These are phyloP conservation scores for Urochloa ruziziensis DNA, from an alignment of 176 grass and related monocot genomes.

Conservation along the genomic window DNA sequence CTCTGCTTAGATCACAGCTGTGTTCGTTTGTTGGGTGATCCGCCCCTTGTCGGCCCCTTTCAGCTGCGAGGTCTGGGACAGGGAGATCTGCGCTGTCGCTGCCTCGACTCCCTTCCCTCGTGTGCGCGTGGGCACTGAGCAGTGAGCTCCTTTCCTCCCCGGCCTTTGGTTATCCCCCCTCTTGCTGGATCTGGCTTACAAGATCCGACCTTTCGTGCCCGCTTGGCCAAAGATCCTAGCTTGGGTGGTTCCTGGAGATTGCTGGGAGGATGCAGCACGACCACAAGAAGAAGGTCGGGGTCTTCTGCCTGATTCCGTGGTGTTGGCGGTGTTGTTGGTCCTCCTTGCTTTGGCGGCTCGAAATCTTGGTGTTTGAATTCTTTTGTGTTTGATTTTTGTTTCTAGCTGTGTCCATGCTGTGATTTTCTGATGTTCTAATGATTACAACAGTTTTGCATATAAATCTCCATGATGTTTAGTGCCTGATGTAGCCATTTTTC, in stretches of 20 bases:
- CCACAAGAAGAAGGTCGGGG: constrained; percentile 42
- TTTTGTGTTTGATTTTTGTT: neutral
- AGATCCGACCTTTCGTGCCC: constrained; percentile 32
- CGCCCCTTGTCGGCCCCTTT: constrained; percentile 9
- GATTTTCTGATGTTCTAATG: neutral
- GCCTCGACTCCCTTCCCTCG: neutral
- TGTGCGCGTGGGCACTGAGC: neutral
- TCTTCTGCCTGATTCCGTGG: neutral
- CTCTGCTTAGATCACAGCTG: constrained; percentile 48
- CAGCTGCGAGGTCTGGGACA: constrained; percentile 1
- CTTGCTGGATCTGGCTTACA: constrained; percentile 20
- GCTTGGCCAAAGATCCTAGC: neutral
- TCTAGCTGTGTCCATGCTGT: neutral
- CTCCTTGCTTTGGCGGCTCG: neutral
- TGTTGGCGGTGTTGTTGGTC: neutral
- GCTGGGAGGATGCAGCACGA: constrained; percentile 41
- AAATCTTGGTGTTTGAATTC: constrained; percentile 1
- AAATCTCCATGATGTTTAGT: neutral
- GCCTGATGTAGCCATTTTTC: neutral
- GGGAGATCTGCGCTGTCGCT: constrained; percentile 3
- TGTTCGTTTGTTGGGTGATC: constrained; percentile 9
- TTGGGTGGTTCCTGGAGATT: constrained; percentile 16
- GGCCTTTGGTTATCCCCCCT: neutral
- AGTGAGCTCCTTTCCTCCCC: neutral
- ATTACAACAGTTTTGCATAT: neutral